A percentile compares a stretch with the other conserved stretches of the same genome.
Evolutionary conservation across 1,139 yeast species (phyloP).

Genomic region (Debaryomyces sp.): DNA sequence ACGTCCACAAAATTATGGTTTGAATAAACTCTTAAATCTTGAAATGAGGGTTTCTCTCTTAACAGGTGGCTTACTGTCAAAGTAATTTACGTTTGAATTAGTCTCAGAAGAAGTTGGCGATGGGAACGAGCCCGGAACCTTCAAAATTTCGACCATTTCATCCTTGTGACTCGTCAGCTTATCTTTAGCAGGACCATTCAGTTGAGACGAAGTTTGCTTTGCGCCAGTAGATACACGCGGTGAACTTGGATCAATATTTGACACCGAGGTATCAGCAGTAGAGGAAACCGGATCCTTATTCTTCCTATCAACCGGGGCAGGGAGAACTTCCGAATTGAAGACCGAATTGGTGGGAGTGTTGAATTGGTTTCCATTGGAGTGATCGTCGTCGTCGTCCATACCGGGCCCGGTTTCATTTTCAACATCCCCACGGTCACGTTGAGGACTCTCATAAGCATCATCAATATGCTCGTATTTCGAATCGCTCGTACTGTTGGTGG

Average conservation of each 20-base stretch:
- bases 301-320: slow-evolving; percentile 10
- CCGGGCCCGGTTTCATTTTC: slow-evolving; percentile 4
- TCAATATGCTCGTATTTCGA: neutral
- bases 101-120: slow-evolving; percentile 14
- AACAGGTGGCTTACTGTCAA: slow-evolving; percentile 9
- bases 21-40: slow-evolving; percentile 38
- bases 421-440: neutral
- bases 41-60: slow-evolving; percentile 35
- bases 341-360: slow-evolving; percentile 29
- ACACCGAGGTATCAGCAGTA: slow-evolving; percentile 9
- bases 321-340: slow-evolving; percentile 18
- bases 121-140: slow-evolving; percentile 30
- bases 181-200: neutral
- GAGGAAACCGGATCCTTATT: neutral
- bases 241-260: neutral
- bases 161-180: slow-evolving; percentile 4
- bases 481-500: slow-evolving; percentile 13
- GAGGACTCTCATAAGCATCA: neutral
- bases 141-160: slow-evolving; percentile 13
- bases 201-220: neutral
- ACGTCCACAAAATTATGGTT: slow-evolving; percentile 16
- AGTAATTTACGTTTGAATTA: neutral
- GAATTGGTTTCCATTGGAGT: slow-evolving; percentile 15
- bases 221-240: neutral
- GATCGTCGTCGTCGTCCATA: slow-evolving; percentile 16